Conservation (phyloP, 768 basidiomycete species). For the Boletus eberwhitei region DNA sequence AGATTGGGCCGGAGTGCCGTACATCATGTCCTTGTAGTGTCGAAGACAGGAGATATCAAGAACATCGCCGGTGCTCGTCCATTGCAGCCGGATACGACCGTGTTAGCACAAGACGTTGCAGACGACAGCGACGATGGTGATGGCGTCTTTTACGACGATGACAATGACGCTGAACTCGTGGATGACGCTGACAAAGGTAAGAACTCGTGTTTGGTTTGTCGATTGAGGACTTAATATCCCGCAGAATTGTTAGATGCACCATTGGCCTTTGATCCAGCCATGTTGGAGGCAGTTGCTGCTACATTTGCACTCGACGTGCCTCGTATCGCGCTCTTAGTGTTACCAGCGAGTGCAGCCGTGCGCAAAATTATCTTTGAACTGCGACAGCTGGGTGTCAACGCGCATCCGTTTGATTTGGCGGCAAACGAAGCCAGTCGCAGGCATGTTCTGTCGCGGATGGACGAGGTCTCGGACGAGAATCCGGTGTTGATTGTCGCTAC, state of each 20-base stretch:
- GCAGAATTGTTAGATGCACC: slow-evolving; percentile 44
- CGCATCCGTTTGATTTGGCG: slow-evolving; percentile 55
- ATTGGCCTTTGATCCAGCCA: slow-evolving; percentile 52
- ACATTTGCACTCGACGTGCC: slow-evolving; percentile 74
- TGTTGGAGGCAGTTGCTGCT: slow-evolving; percentile 66
- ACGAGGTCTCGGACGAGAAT: slow-evolving; percentile 38
- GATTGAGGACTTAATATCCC: slow-evolving; percentile 5
- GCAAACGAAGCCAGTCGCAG: slow-evolving; percentile 40
- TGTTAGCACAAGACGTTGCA: background rate
- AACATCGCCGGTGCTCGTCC: slow-evolving; percentile 52
- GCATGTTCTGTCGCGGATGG: slow-evolving; percentile 39
- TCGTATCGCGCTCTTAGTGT: slow-evolving; percentile 59
- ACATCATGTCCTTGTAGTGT: slow-evolving; percentile 64
- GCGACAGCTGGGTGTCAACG: slow-evolving; percentile 62
- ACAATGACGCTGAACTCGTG: slow-evolving; percentile 18
- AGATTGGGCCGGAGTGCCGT: slow-evolving; percentile 27
- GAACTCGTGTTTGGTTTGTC: background rate
- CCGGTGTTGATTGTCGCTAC: slow-evolving; percentile 69
- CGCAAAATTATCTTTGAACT: slow-evolving; percentile 64
- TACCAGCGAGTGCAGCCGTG: slow-evolving; percentile 60
- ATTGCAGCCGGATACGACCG: background rate
- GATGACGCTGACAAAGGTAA: slow-evolving; percentile 23
- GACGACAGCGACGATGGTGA: slow-evolving; percentile 7
- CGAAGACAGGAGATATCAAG: slow-evolving; percentile 44
- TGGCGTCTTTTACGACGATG: slow-evolving; percentile 24